Percentiles rank a stretch among this genome's conserved stretches.
phyloP scores from a whole-genome alignment of 1,284 basidiomycete genomes.

The Cryptococcus jaspeensis region DNA sequence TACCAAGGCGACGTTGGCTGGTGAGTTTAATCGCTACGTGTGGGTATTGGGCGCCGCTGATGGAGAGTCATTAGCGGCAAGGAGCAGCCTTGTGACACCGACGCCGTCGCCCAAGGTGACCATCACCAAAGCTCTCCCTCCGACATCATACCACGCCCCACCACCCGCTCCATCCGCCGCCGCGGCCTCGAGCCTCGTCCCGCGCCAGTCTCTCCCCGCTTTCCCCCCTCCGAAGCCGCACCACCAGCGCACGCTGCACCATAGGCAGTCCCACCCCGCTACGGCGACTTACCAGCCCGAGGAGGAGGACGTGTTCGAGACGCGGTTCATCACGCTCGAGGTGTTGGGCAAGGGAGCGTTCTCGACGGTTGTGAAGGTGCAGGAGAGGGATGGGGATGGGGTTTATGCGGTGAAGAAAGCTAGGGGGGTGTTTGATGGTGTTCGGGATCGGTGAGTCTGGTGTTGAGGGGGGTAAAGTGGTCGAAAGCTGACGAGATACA shows the following conservation, averaged over 20 bases:
- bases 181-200: constrained; percentile 23
- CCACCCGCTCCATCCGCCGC: constrained; percentile 11
- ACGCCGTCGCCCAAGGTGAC: constrained; percentile 27
- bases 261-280: constrained; percentile 49
- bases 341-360: constrained; percentile 91
- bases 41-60: background rate
- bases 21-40: constrained; percentile 9
- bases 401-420: constrained; percentile 93
- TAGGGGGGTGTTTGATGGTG: constrained; percentile 81
- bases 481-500: constrained; percentile 23
- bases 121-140: constrained; percentile 3
- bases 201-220: constrained; percentile 48
- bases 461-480: background rate
- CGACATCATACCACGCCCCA: constrained; percentile 7
- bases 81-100: constrained; percentile 21
- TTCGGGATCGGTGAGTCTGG: constrained; percentile 74
- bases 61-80: constrained; percentile 11
- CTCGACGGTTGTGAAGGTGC: constrained; percentile 88
- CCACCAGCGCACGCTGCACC: constrained; percentile 39
- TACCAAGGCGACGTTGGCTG: constrained; percentile 16
- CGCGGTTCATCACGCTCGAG: constrained; percentile 70
- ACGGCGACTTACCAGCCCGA: constrained; percentile 22
- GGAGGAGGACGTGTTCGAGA: constrained; percentile 50
- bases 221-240: constrained; percentile 38
- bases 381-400: constrained; percentile 60